Base-by-base conservation (phyloP, 2,329 filamentous ascomycete species). In the Pyricularia sp. region DNA sequence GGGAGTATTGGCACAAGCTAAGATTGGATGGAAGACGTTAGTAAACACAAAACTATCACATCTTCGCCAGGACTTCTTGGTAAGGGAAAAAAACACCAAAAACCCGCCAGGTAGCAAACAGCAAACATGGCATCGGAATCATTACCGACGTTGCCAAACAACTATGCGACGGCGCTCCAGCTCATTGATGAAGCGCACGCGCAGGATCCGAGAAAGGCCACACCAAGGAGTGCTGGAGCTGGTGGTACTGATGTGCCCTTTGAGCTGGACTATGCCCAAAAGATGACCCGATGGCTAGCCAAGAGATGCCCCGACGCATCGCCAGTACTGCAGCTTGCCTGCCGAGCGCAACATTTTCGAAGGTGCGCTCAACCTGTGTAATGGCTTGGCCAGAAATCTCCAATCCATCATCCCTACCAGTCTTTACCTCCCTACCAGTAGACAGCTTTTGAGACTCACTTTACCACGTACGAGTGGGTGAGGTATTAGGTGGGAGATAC, bases 281-380 rank as follows among this genome's bases (percentile, higher is more conserved):
- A 91, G 75, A 93, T 93, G 88, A 91, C 88, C 63, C 76, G 78
- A 35, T 94, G 89, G 81, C 86, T 96, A 35, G 73, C 78, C 9
- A 76, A 81, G 19, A 84, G 86, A 67, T 76, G 77, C 9, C 85
- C 89, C 0, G 69, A 79, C 31, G 86, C 90, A 1, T 85, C 88
- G 1, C 86, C 87, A 1, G 76, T 84, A 28, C 80, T 96, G 64
- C 85, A 85, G 67, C 80, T 94, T 61, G 91, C 91, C 22, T 88
- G 92, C 69, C 87, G 90, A 68, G 91, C 90, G 12, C 91, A 96
- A 74, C 91, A 96, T 75, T 90, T 96, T 71, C 84, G 87, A 64
- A 86, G 90, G 76, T 82, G 68, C 62, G 72, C 66, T 64, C 40
- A n/a, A 49, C 19, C 40, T 66, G 16, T n/a, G 8, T 26, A 16